Conservation (phyloP, 202 grass and related monocot genomes). For the Miscanthus sacchariflorus region DNA sequence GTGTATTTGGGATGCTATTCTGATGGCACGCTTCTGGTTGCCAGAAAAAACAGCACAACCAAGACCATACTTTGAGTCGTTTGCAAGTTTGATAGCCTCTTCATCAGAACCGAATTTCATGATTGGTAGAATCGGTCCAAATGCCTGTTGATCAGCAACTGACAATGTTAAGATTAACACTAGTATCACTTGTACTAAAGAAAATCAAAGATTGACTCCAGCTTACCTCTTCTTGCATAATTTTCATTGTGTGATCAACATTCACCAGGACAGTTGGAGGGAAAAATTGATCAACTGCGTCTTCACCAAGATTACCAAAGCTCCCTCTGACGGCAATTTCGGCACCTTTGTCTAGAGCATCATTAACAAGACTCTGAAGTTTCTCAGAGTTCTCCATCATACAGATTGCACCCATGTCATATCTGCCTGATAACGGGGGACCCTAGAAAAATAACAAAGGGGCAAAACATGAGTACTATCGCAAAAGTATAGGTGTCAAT, state of each 20-base stretch:
- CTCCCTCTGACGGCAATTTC: constrained; percentile 88
- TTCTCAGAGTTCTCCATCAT: constrained; percentile 95
- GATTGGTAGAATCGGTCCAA: constrained; percentile 94
- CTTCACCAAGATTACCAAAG: constrained; percentile 92
- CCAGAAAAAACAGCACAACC: constrained; percentile 98
- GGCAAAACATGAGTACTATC: constrained; percentile 10
- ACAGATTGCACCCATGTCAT: constrained; percentile 99
- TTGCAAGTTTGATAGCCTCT: constrained; percentile 88
- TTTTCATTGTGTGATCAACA: constrained; percentile 91
- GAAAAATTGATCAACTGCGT: constrained; percentile 97
- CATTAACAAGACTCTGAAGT: constrained; percentile 92
- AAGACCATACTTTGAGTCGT: constrained; percentile 95
- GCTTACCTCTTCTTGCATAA: constrained; percentile 97
- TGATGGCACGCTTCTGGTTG: constrained; percentile 83
- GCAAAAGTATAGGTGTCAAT: background rate
- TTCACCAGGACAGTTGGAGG: constrained; percentile 95
- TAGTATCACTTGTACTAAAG: background rate
- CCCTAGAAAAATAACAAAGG: constrained; percentile 62
- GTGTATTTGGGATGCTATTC: constrained; percentile 88
- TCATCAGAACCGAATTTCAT: constrained; percentile 95
- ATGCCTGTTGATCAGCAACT: constrained; percentile 62
- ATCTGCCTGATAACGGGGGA: constrained; percentile 80
- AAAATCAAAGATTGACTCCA: background rate
- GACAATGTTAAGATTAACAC: constrained; percentile 22
- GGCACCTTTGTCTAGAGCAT: constrained; percentile 84